Conservation (phyloP, 2,329 filamentous ascomycete species). For the Neurospora sp. region DNA sequence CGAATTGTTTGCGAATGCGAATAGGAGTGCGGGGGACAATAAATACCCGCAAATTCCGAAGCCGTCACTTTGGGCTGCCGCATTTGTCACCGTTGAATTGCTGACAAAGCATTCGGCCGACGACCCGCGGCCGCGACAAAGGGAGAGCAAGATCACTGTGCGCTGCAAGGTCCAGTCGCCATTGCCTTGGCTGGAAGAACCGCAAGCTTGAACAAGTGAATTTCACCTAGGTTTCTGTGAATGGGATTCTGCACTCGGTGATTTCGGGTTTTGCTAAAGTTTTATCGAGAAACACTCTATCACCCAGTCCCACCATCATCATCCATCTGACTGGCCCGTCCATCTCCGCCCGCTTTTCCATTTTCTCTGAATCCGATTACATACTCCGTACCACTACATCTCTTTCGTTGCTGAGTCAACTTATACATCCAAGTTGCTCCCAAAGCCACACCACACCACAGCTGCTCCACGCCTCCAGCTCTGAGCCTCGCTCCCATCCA, state of each 20-base stretch:
- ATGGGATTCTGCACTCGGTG: not conserved
- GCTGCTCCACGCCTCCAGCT: not conserved
- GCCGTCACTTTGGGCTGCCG: not conserved
- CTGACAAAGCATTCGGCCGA: constrained; percentile 4
- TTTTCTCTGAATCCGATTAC: not conserved
- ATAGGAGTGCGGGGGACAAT: not conserved
- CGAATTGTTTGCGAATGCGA: not conserved
- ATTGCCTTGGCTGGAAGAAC: not conserved
- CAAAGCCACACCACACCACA: not conserved
- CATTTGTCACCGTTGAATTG: not conserved
- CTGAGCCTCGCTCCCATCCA: not conserved
- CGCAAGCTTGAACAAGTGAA: not conserved
- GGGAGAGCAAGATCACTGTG: not conserved
- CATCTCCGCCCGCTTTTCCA: not conserved
- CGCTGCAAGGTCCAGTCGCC: not conserved
- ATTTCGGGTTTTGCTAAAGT: not conserved
- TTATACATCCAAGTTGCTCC: not conserved
- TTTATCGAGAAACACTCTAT: not conserved
- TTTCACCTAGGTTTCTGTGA: not conserved
- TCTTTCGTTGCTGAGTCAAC: not conserved
- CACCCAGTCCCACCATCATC: not conserved
- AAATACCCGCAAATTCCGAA: not conserved
- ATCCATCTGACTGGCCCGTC: not conserved
- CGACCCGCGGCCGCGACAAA: not conserved
- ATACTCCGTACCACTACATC: not conserved